Evolutionary conservation across 2,329 filamentous ascomycete species (phyloP), one percentile per base, ranked within the genome.

Genomic region (Helminthosporium solani): DNA sequence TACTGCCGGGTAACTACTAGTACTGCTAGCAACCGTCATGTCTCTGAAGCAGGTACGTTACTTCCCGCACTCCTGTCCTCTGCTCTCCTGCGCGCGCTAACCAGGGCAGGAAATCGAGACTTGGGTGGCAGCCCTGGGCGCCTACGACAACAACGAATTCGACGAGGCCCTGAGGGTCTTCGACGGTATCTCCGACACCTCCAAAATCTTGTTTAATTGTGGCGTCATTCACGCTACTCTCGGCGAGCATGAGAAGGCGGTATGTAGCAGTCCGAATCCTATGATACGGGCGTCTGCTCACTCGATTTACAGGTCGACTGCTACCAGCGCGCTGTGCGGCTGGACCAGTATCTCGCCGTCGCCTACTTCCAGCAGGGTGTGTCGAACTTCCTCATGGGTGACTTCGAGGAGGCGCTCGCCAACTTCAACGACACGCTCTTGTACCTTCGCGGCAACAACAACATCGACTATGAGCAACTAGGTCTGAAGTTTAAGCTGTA

Each of bases 291-390:
- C 42, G 42, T 46, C 47, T 60, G 44, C 58, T 65, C 28, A 63
- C 45, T 25, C 23, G 9, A 19, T 15, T 21, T 44, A 14, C 62
- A 96, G 91, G 89, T 99, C 57, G 88, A 95, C 72, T 94, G 86
- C 72, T 99, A 96, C 70, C 91, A 96, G 75, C 84, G 88, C 68
- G 91, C 94, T 39, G 88, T 96, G 60, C 81, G 85, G 54, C 80
- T 96, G 46, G 94, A 99, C 66, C 88, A 94, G 67, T 99, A 97
- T 67, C 86, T 99, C 36, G 94, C 94, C 46, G 90, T 99, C 47
- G 92, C 94, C 49, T 97, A 97, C 70, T 99, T 99, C 71, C 94
- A 99, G 67, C 90, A 97, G 72, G 94, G 94, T 34, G 94, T 99
- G 15, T 97, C 94, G 44, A 99, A 97, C 70, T 99, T 99, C 71